Base-by-base conservation (phyloP, 169 alveolate species). In the Cryptosporidium meleagridis region DNA sequence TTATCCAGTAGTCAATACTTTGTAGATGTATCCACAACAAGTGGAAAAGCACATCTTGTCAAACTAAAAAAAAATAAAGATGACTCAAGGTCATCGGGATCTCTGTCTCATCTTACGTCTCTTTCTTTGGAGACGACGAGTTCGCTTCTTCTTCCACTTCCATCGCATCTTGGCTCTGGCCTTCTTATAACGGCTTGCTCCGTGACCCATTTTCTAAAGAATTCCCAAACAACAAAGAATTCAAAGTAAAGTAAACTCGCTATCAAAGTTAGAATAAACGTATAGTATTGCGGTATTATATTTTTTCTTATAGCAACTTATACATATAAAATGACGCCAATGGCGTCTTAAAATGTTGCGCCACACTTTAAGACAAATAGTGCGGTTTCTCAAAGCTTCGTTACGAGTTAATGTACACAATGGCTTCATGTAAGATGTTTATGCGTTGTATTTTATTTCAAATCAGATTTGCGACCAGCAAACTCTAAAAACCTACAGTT, bases 101-200 rank as follows among this genome's bases (percentile, higher is more conserved):
- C 98, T 92, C 73, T 96, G 98, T 87, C 98, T 93, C 98, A 96
- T 96, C 93, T 96, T 96, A 92, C 98, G 94, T 67, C 98, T 93
- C 94, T 96, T 96, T 44, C 96, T 92, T 91, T 96, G 98, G 75
- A 96, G 91, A 70, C 98, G 95, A 75, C 96, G 94, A 12, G 97
- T 96, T 93, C 98, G 92, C 96, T 96, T 96, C 96, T 96, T 96
- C 95, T 95, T 96, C 98, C 98, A 96, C 98, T 96, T 96, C 98
- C 98, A 96, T 84, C 98, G 94, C 98, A 96, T 96, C 86, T 95
- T 95, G 91, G 98, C 98, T 93, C 96, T 94, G 9, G 98, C 95
- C 95, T 96, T 96, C 97, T 96, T 96, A 91, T 96, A 96, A 55
- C 98, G 92, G 72, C 98, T 96, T 45, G 98, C 98, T 52, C 98